Evolutionary conservation across 495 filamentous ascomycete species (phyloP).

Genomic region (Penicillium egyptiacum): DNA sequence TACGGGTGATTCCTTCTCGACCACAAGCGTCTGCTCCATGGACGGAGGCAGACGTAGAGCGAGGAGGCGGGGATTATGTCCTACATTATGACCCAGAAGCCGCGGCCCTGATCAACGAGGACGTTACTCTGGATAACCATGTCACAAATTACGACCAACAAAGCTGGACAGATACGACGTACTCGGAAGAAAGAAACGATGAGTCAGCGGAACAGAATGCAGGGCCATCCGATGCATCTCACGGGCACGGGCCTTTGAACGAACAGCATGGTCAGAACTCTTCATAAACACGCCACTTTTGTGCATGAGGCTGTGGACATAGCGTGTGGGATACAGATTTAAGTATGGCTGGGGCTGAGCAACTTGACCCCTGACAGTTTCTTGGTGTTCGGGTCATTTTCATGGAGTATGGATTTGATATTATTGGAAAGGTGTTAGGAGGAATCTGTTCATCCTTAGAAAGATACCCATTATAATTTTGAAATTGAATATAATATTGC

Average conservation of each 20-base stretch:
- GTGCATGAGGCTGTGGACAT: background rate
- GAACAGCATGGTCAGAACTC: constrained; percentile 1
- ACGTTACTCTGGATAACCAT: constrained; percentile 14
- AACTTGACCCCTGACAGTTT: background rate
- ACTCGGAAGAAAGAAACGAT: constrained; percentile 20
- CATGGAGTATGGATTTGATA: constrained; percentile 2
- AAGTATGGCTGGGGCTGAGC: background rate
- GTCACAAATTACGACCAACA: constrained; percentile 14
- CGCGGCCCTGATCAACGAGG: constrained; percentile 42
- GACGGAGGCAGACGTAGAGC: constrained; percentile 34
- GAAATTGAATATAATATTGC: background rate
- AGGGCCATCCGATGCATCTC: background rate
- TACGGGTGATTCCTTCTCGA: constrained; percentile 45
- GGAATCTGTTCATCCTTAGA: constrained; percentile 1
- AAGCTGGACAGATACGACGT: constrained; percentile 25
- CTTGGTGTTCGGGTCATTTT: constrained; percentile 11
- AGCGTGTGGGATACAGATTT: background rate
- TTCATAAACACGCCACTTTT: background rate
- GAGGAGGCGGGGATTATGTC: constrained; percentile 33
- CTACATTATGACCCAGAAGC: constrained; percentile 49
- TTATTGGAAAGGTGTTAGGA: background rate
- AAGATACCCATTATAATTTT: constrained; percentile 11
- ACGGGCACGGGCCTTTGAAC: background rate
- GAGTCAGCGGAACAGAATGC: background rate
- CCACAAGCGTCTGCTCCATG: constrained; percentile 42